Base-by-base conservation (phyloP, 192 early-diverging fungal genomes). In the Gryganskiella cystojenkinii region DNA sequence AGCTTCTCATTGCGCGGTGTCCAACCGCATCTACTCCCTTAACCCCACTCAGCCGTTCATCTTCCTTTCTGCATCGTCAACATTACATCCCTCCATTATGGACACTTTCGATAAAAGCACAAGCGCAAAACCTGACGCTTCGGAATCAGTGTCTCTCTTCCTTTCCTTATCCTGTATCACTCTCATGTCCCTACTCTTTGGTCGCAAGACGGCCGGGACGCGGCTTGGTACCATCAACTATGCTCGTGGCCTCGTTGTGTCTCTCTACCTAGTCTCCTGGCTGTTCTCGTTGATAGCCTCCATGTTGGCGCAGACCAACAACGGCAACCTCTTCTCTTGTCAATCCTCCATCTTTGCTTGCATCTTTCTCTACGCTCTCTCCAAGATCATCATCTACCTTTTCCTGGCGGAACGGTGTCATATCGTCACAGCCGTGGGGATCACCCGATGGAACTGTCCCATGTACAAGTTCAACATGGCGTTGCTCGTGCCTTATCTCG, bases 301-400 rank as follows among this genome's bases (percentile, higher is more conserved):
- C 17, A 68, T 83, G 68, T 55, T 81, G 3, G 82, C 71, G 28
- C 82, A 82, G 51, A 85, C 84, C 34, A 85, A 85, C 57, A 78
- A 85, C 52, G 59, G 56, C 33, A 85, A 85, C 59, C 5, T 47
- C 3, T 2, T 67, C 27, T 76, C 73, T 3, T 87, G 86, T 20
- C 46, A 63, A 15, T 20, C 82, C 11, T 75, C 78, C 0, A 64
- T 81, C 40, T 79, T 78, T 30, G 56, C 68, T 40, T 80, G 80
- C 33, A 78, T 82, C 24, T 33, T 80, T 37, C 61, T 86, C 22
- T 81, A 86, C 56, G 76, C 79, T 0, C 15, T 33, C 0, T 64
- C 69, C 58, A 86, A 86, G 30, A 46, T 86, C 7, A 31, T 83
- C 0, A 70, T 86, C 22, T 86, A 84, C 62, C 52, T 86, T 2